Conservation (phyloP, 208 protist genomes). For the Angomonas ambiguus region DNA sequence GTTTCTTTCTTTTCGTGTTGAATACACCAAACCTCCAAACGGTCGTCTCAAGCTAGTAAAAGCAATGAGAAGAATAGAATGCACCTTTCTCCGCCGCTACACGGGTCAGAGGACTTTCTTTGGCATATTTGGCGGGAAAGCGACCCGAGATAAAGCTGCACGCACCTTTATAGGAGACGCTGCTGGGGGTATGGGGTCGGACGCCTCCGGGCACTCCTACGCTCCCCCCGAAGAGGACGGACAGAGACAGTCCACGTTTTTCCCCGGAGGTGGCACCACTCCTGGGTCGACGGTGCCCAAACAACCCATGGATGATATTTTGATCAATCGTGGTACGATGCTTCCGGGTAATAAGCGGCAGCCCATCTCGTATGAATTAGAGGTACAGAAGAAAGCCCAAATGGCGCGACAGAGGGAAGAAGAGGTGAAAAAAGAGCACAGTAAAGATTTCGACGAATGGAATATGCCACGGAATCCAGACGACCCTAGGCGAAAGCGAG, state of each 20-base stretch:
- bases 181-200: background rate
- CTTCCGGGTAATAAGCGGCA: constrained; percentile 24
- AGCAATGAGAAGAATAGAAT: constrained; percentile 1
- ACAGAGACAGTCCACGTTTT: background rate
- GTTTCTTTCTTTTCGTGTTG: background rate
- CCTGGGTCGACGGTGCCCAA: constrained; percentile 13
- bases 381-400: constrained; percentile 26
- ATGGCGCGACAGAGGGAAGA: constrained; percentile 15
- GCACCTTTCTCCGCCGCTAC: background rate
- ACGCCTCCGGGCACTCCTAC: background rate
- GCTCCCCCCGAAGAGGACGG: background rate
- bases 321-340: constrained; percentile 27
- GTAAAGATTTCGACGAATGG: constrained; percentile 30
- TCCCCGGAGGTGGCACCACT: constrained; percentile 3
- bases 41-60: too few relatives aligned
- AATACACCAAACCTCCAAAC: too few relatives aligned
- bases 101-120: too few relatives aligned
- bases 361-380: constrained; percentile 51
- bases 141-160: background rate
- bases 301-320: constrained; percentile 36
- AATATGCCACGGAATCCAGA: constrained; percentile 54
- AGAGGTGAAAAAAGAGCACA: constrained; percentile 16
- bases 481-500: constrained; percentile 21
- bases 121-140: background rate
- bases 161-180: background rate